Evolutionary conservation across 2,329 filamentous ascomycete genomes (phyloP).

Genomic region (Phyllosticta citriasiana): DNA sequence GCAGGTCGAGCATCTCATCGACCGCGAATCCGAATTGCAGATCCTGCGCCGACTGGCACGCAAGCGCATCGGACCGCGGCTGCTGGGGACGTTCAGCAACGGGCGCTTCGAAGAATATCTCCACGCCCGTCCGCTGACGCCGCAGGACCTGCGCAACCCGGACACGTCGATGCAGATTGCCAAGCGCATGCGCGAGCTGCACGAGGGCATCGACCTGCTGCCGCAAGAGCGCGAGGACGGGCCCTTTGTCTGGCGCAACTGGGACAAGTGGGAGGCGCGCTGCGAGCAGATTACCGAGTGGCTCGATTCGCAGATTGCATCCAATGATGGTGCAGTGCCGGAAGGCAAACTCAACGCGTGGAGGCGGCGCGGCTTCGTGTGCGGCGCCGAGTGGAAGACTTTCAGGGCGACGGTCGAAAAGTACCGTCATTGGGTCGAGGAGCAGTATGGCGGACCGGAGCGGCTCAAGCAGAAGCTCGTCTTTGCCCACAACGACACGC

Average conservation of each 20-base stretch:
- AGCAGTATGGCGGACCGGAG: constrained; percentile 56
- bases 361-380: constrained; percentile 65
- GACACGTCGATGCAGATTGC: constrained; percentile 88
- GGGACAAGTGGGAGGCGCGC: constrained; percentile 79
- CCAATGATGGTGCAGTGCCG: constrained; percentile 14
- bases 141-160: constrained; percentile 64
- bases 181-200: constrained; percentile 92
- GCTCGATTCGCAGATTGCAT: constrained; percentile 51
- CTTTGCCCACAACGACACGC: constrained; percentile 98
- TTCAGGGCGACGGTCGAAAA: constrained; percentile 68
- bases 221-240: constrained; percentile 67
- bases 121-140: constrained; percentile 70
- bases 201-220: constrained; percentile 83
- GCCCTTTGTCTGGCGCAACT: constrained; percentile 80
- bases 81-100: constrained; percentile 87
- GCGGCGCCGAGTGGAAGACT: constrained; percentile 69
- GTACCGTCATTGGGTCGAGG: constrained; percentile 66
- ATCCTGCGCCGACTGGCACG: constrained; percentile 77
- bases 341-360: constrained; percentile 38
- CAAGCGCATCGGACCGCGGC: constrained; percentile 84
- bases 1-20: constrained; percentile 90
- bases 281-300: constrained; percentile 51
- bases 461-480: constrained; percentile 66
- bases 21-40: constrained; percentile 78
- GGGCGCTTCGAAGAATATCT: constrained; percentile 94